These are phyloP conservation scores for Firmiana major DNA, from an alignment of 345 rosid genomes.

Conservation along the genomic window DNA sequence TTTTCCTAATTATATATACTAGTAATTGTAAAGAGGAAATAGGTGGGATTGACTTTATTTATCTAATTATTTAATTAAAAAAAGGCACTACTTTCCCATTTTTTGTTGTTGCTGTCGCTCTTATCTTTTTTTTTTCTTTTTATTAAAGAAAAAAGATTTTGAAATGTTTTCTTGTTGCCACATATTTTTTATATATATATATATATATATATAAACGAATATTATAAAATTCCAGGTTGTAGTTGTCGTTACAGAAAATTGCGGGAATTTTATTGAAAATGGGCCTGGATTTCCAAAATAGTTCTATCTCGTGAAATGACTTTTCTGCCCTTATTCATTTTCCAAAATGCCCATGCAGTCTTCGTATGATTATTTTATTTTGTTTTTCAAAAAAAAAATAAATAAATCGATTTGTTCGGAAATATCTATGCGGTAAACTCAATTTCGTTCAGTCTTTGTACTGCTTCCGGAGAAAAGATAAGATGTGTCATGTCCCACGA, in stretches of 20 bases:
- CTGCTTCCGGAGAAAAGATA: not conserved
- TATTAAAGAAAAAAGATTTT: not conserved
- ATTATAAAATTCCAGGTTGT: constrained; percentile 19
- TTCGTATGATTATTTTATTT: not conserved
- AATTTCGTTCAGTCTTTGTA: no score
- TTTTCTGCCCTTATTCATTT: not conserved
- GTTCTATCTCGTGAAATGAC: not conserved
- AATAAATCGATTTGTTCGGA: not conserved
- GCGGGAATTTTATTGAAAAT: constrained; percentile 23
- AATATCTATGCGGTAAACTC: not conserved
- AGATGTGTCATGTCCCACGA: not conserved
- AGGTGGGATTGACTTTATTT: constrained; percentile 1
- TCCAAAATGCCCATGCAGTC: not conserved
- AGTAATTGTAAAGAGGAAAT: not conserved
- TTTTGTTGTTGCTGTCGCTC: not conserved
- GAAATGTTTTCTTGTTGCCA: constrained; percentile 10
- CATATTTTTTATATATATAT: not conserved
- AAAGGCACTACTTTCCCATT: not conserved
- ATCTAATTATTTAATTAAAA: not conserved
- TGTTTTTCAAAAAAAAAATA: not conserved
- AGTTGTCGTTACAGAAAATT: constrained; percentile 26
- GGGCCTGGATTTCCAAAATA: constrained; percentile 31
- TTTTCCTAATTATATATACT: no score
- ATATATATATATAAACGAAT: no score
- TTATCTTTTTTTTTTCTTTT: not conserved